A percentile compares a stretch with the other conserved stretches of the same genome.
Evolutionary conservation across 805 yeast genomes (phyloP).

Genomic region (Saccharomyces eubayanus): DNA sequence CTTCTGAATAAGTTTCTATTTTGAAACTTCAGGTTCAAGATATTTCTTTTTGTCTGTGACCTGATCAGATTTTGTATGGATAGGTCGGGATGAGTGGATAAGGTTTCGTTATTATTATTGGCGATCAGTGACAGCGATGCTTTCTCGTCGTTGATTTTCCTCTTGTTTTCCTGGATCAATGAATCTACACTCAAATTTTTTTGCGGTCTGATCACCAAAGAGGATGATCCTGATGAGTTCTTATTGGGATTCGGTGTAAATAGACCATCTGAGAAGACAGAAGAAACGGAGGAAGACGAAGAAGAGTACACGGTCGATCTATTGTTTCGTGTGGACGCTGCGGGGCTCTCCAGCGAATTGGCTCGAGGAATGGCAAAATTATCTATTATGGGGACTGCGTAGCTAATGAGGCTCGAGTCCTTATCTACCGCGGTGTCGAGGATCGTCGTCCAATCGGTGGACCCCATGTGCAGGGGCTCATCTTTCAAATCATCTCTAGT

Average conservation of each 20-base stretch:
- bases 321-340: not conserved
- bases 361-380: not conserved
- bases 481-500: slow-evolving; percentile 11
- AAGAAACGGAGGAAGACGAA: slow-evolving; percentile 3
- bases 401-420: slow-evolving; percentile 7
- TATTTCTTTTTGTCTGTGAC: slow-evolving; percentile 6
- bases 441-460: slow-evolving; percentile 9
- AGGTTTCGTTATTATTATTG: not conserved
- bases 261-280: not conserved
- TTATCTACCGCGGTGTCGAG: slow-evolving; percentile 11
- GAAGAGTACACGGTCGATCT: slow-evolving; percentile 4
- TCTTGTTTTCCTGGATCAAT: slow-evolving; percentile 14
- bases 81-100: not conserved
- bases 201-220: slow-evolving; percentile 7
- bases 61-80: not conserved
- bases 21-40: slow-evolving; percentile 8
- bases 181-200: slow-evolving; percentile 14
- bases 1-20: slow-evolving; percentile 9
- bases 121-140: slow-evolving; percentile 4
- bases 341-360: not conserved
- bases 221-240: not conserved
- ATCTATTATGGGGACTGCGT: slow-evolving; percentile 12
- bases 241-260: not conserved
- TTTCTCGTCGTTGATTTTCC: slow-evolving; percentile 8
- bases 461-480: not conserved